Evolutionary conservation across 495 filamentous ascomycete genomes (phyloP), one percentile per base, ranked within the genome.

Genomic region (Neurospora sp.): DNA sequence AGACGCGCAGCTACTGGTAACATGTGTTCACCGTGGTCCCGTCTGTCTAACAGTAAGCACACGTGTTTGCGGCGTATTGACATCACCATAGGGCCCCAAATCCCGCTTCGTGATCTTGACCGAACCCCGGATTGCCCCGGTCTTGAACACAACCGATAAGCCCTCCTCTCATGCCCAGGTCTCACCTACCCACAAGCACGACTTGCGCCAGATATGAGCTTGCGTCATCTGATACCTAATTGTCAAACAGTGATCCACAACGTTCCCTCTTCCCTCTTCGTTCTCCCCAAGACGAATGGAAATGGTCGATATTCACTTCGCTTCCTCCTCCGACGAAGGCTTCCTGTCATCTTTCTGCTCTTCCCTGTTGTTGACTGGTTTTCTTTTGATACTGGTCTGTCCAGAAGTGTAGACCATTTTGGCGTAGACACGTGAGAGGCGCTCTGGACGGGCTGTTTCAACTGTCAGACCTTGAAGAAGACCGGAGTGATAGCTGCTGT

Each of bases 391-490:
- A 44, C 16, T 18, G 41, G 11, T 40, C 41, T 44, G 41, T 44
- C 5, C 11, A n/a, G 41, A 11, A 10, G 74, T 75, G 11, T 75
- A 69, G 39, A 75, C 69, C 27, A 75, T 42, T 37, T 73, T 72
- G 14, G 72, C 61, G 46, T 71, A 75, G 12, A 42, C 72, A 41
- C 74, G 74, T 39, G 74, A 75, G 38, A 75, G 18, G 16, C 74
- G 74, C 40, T 75, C 46, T 9, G 72, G 74, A 20, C 69, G 72
- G 22, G 74, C 74, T 2, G 53, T 66, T 37, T 35, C 27, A 37
- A 66, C 53, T 16, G 27, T 66, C 3, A 37, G 22, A 35, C 27
- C 27, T 18, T 35, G 53, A 37, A 35, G 22, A 16, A 35, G 12
- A 8, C 12, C 27, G 2, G 53, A 66, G 27, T 66, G 27, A 18